These are phyloP conservation scores for Trametes cubensis DNA, from an alignment of 768 basidiomycete genomes.

Conservation along the genomic window DNA sequence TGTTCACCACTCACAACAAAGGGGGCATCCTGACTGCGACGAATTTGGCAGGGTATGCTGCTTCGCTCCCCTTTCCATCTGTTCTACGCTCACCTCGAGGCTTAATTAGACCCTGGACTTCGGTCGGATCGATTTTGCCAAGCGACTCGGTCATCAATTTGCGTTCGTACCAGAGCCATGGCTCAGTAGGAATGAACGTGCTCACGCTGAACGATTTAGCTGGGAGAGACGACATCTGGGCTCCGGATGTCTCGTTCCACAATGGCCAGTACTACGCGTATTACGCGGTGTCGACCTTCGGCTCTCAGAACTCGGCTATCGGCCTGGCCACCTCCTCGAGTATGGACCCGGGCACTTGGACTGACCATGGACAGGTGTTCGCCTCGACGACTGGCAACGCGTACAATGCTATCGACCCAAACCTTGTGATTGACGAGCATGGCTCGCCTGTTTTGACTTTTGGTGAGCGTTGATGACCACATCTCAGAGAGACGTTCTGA, in stretches of 20 bases:
- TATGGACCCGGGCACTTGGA: slow-evolving; percentile 33
- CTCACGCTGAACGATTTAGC: slow-evolving; percentile 3
- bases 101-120: slow-evolving; percentile 24
- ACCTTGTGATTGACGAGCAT: slow-evolving; percentile 25
- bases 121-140: slow-evolving; percentile 25
- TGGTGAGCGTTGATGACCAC: slow-evolving; percentile 14
- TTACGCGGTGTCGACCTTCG: slow-evolving; percentile 28
- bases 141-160: slow-evolving; percentile 23
- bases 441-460: slow-evolving; percentile 26
- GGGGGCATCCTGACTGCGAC: slow-evolving; percentile 24
- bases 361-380: slow-evolving; percentile 30
- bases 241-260: slow-evolving; percentile 29
- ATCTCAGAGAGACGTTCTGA: background rate
- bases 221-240: slow-evolving; percentile 28
- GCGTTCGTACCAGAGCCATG: slow-evolving; percentile 2
- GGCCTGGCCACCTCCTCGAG: slow-evolving; percentile 29
- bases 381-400: slow-evolving; percentile 20
- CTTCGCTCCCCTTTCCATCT: background rate
- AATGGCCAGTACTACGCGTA: slow-evolving; percentile 29
- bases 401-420: slow-evolving; percentile 29
- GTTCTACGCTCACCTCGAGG: background rate
- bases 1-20: slow-evolving; percentile 25
- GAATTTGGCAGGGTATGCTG: slow-evolving; percentile 23
- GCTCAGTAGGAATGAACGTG: too few species aligned
- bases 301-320: slow-evolving; percentile 31